Evolutionary conservation across 345 rosid genomes (phyloP).

Genomic region (Eucalyptus erythrocorys): DNA sequence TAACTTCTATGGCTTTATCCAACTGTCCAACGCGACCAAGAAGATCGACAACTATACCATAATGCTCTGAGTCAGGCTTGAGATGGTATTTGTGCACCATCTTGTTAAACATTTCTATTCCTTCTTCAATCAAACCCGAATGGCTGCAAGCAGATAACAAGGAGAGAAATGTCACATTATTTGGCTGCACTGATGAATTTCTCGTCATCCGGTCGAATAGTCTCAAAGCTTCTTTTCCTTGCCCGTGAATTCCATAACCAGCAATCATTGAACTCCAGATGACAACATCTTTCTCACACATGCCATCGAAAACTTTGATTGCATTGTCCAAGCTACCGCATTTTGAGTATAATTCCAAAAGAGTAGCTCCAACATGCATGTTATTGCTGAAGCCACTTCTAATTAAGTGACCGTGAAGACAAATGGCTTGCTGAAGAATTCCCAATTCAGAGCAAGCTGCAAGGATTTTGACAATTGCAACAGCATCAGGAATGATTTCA

Average conservation of each 20-base stretch:
- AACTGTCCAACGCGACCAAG: constrained; percentile 43
- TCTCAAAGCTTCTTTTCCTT: constrained; percentile 21
- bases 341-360: constrained; percentile 47
- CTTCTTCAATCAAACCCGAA: constrained; percentile 35
- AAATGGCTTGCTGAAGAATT: constrained; percentile 31
- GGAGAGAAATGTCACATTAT: constrained; percentile 37
- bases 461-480: constrained; percentile 51
- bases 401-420: constrained; percentile 37
- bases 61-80: constrained; percentile 30
- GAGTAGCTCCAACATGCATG: constrained; percentile 26
- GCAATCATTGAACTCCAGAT: constrained; percentile 52
- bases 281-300: constrained; percentile 31
- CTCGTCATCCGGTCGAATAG: constrained; percentile 29
- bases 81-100: constrained; percentile 23
- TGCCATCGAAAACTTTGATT: constrained; percentile 19
- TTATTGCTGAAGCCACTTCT: constrained; percentile 29
- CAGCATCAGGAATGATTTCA: constrained; percentile 32
- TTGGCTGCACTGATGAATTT: constrained; percentile 24
- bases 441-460: constrained; percentile 39
- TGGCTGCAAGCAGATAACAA: constrained; percentile 54
- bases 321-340: constrained; percentile 36
- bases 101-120: constrained; percentile 24
- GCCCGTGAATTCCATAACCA: constrained; percentile 44
- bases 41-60: constrained; percentile 48
- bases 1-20: constrained; percentile 24